phyloP scores from a whole-genome alignment of 179 eudicot species.

The Amaranthus tricolor region DNA sequence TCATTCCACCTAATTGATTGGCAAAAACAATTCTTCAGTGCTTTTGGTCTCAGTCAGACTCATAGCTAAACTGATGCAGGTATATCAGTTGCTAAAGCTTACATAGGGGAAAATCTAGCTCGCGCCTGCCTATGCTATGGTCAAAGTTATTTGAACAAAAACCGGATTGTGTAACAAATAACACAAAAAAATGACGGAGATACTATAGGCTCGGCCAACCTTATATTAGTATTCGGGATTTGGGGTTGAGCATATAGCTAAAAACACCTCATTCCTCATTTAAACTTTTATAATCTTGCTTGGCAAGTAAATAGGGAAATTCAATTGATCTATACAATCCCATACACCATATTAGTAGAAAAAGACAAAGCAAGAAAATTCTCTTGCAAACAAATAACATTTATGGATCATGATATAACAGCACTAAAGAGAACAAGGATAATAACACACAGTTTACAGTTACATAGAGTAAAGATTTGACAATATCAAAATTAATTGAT shows the following conservation, averaged over 20 bases:
- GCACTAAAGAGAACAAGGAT: slow-evolving; percentile 9
- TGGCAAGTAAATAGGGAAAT: slow-evolving; percentile 4
- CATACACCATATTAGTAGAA: slow-evolving; percentile 7
- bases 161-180: too few species aligned
- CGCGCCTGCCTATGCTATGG: too few species aligned
- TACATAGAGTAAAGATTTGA: slow-evolving; percentile 16
- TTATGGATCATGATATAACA: slow-evolving; percentile 16
- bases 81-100: too few species aligned
- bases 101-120: too few species aligned
- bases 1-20: background rate
- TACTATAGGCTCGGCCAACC: background rate
- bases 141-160: too few species aligned
- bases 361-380: background rate
- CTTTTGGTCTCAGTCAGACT: background rate
- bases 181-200: too few species aligned
- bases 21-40: background rate
- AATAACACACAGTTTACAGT: slow-evolving; percentile 30
- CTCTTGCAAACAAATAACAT: slow-evolving; percentile 23
- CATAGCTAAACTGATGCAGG: too few species aligned
- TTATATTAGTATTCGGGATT: background rate
- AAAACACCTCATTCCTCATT: slow-evolving; percentile 8
- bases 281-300: background rate
- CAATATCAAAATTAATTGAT: slow-evolving; percentile 24
- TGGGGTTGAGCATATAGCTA: background rate
- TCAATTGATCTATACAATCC: slow-evolving; percentile 28